Conservation (phyloP, 352 stramenopile species). For the Pythium brachiatum region DNA sequence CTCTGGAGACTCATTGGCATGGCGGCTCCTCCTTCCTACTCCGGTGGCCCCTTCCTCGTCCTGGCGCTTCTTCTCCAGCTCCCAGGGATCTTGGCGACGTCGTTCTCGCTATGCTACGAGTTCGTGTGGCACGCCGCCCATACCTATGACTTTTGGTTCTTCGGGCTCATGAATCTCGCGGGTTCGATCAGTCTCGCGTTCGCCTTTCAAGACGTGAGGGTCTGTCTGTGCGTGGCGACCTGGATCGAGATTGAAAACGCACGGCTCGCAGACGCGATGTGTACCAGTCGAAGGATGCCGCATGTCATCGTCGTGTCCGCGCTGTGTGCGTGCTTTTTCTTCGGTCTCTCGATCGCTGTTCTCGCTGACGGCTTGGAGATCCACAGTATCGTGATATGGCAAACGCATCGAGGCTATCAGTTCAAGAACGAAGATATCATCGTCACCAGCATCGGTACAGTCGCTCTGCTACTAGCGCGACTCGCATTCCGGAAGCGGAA, state of each 20-base stretch:
- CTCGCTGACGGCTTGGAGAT: background rate
- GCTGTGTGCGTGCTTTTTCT: background rate
- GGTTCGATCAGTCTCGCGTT: background rate
- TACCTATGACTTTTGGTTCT: slow-evolving; percentile 19
- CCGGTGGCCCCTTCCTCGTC: background rate
- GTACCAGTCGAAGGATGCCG: background rate
- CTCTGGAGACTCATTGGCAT: background rate
- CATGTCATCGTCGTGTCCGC: background rate
- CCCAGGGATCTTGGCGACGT: background rate
- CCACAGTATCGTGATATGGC: slow-evolving; percentile 2
- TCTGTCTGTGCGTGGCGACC: background rate
- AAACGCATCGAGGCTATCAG: background rate
- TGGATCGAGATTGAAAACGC: slow-evolving; percentile 11
- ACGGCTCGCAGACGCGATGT: background rate
- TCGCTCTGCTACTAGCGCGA: slow-evolving; percentile 1
- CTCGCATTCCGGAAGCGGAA: slow-evolving; percentile 9
- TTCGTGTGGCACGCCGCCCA: background rate
- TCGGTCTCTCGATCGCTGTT: background rate
- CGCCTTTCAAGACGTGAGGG: background rate
- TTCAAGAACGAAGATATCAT: slow-evolving; percentile 9
- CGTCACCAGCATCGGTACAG: background rate
- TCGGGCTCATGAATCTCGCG: slow-evolving; percentile 1
- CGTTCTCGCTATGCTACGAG: slow-evolving; percentile 1
- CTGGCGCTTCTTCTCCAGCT: slow-evolving; percentile 3
- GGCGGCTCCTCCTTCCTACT: background rate